Base-by-base conservation (phyloP, 2,329 filamentous ascomycete genomes). In the Coniochaeta sp. region DNA sequence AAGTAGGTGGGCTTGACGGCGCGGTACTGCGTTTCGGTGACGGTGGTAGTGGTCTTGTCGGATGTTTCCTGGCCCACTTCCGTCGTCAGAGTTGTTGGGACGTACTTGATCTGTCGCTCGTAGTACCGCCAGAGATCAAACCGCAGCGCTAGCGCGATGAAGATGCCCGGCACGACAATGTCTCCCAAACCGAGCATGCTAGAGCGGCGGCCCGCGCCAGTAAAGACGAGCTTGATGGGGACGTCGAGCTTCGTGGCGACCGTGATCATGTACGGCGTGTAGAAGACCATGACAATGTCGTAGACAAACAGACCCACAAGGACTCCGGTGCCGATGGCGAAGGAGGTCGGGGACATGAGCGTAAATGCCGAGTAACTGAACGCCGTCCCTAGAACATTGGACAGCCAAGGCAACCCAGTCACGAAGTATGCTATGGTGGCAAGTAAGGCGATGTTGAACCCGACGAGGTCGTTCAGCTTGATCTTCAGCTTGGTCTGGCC, bases 141-240 rank as follows among this genome's bases (percentile, higher is more conserved):
- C n/a, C 92, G 83, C 22, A 99, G 75, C 2, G 91, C 89, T 38
- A 96, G 78, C 1, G 82, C 89, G 56, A 97, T 86, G 70, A 96
- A 85, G 62, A 97, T 90, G 8, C 92, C 94, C 0, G 92, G 92
- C 3, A 99, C 76, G 1, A 96, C 88, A 53, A 99, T 88, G 63
- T 99, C 92, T n/a, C 92, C 92, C 0, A 97, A 77, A 0, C 92
- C 92, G 8, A 99, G 83, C 79, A 97, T 95, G 50, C 89, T 81
- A 26, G 74, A 71, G 22, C 85, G n/a, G n/a, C n/a, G 78, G 3
- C 28, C 28, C 1, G 87, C 85, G 2, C 75, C 71, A 20, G 75
- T 67, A 56, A 96, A 95, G 5, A 94, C 78, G 7, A 99, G 80
- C 66, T 96, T 97, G 66, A 96, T 94, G 0, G 92, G 94, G 0